A percentile compares a stretch with the other conserved stretches of the same genome.
Evolutionary conservation across 2,329 filamentous ascomycete species (phyloP).

Genomic region (Xylaria digitata): DNA sequence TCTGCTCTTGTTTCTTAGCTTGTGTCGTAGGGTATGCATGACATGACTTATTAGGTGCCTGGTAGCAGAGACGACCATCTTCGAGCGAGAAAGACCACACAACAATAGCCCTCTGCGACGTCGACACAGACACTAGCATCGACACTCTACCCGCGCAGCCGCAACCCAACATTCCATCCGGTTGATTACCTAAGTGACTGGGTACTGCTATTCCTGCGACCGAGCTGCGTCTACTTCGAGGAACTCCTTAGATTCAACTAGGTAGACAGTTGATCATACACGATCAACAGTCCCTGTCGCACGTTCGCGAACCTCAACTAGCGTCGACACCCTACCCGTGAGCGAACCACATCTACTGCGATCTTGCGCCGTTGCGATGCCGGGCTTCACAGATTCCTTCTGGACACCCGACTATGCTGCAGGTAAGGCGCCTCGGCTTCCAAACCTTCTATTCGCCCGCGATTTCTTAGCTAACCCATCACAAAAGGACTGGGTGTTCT

Average conservation of each 20-base stretch:
- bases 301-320: constrained; percentile 13
- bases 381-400: constrained; percentile 93
- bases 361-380: constrained; percentile 67
- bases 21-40: constrained; percentile 14
- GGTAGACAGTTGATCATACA: constrained; percentile 9
- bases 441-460: constrained; percentile 8
- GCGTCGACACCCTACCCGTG: constrained; percentile 11
- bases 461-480: constrained; percentile 34
- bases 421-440: constrained; percentile 63
- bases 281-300: constrained; percentile 2
- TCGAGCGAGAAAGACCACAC: neutral
- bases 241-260: neutral
- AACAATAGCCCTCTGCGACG: constrained; percentile 5
- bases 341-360: constrained; percentile 9
- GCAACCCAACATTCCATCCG: constrained; percentile 3
- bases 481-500: constrained; percentile 83
- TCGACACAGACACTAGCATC: neutral
- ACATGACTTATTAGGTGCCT: constrained; percentile 14
- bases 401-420: constrained; percentile 98
- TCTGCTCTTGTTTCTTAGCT: constrained; percentile 5
- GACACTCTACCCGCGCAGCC: neutral
- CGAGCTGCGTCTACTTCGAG: constrained; percentile 9
- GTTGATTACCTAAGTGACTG: neutral
- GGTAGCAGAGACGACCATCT: constrained; percentile 8
- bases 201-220: constrained; percentile 6